Evolutionary conservation across 352 stramenopile species (phyloP), one percentile per base, ranked within the genome.

Genomic region (Phytopythium kandeliae): DNA sequence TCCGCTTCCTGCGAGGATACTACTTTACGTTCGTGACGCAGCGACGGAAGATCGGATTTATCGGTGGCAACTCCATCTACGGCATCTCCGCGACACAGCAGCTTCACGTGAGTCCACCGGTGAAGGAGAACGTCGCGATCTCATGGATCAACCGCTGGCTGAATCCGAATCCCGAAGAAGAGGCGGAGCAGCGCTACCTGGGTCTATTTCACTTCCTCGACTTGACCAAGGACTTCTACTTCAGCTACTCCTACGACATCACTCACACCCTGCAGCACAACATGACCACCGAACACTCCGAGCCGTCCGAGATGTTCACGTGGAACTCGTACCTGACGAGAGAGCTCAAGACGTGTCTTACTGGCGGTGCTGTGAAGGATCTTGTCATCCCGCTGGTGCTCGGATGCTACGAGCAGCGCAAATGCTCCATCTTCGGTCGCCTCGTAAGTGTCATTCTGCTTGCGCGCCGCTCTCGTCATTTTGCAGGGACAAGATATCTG

Each of bases 191-290:
- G 34, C 67, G 83, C 8, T 99, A 99, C 73, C 76, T 98, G 44
- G 89, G 86, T 0, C 69, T 99, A 0, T 99, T 99, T 62, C 95
- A 99, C 62, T 98, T 99, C 48, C 77, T 99, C 38, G 97, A 99
- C 64, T 77, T 99, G 19, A 98, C 95, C 9, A 99, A 99, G 60
- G 97, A 99, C 59, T 99, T 99, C 64, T 99, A 96, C 77, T 99
- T 98, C 67, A 98, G 84, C 48, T 99, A 99, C 63, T 98, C 94
- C 43, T 99, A 99, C 63, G 95, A 99, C 58, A 79, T 99, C 42
- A 99, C 97, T 17, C 82, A 97, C 61, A 97, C 88, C 45, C 68
- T 99, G 49, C 96, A 99, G 73, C 82, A 98, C 63, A 99, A 99
- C 58, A 98, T 99, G 83, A 89, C 96, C 13, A 86, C 78, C 3